phyloP scores from a whole-genome alignment of 768 basidiomycete genomes.

The Lepiota brunneoincarnata region DNA sequence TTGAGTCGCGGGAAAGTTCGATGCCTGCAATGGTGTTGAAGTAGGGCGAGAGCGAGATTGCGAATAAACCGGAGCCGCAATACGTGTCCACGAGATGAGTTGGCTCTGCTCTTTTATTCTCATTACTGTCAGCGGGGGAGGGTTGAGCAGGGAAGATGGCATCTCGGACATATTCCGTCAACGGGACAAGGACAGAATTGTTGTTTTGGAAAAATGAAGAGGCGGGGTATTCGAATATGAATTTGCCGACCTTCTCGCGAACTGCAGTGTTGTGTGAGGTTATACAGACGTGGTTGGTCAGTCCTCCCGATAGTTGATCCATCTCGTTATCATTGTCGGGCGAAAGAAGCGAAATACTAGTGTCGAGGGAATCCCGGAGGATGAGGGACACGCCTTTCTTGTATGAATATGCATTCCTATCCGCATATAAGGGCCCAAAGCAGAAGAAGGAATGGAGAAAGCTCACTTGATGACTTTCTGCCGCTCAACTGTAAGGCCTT shows the following conservation, averaged over 20 bases:
- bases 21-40: conserved; percentile 85
- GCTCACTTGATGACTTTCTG: conserved; percentile 66
- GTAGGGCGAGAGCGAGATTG: conserved; percentile 73
- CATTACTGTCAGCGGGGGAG: background rate
- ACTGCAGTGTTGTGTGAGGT: conserved; percentile 79
- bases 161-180: conserved; percentile 80
- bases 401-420: conserved; percentile 76
- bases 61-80: conserved; percentile 88
- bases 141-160: conserved; percentile 51
- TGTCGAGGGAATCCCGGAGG: conserved; percentile 73
- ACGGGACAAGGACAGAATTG: conserved; percentile 82
- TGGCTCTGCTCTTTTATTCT: conserved; percentile 23
- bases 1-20: conserved; percentile 75
- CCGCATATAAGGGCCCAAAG: background rate
- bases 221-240: conserved; percentile 80
- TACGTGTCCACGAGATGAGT: conserved; percentile 96
- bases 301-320: conserved; percentile 34
- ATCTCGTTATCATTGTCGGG: conserved; percentile 19
- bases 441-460: conserved; percentile 7
- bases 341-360: conserved; percentile 16
- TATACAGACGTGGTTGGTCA: conserved; percentile 71
- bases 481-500: conserved; percentile 58
- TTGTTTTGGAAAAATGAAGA: conserved; percentile 99
- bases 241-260: conserved; percentile 80
- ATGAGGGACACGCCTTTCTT: conserved; percentile 88